phyloP scores from a whole-genome alignment of 257 asterid species.

The Capsicum baccatum region DNA sequence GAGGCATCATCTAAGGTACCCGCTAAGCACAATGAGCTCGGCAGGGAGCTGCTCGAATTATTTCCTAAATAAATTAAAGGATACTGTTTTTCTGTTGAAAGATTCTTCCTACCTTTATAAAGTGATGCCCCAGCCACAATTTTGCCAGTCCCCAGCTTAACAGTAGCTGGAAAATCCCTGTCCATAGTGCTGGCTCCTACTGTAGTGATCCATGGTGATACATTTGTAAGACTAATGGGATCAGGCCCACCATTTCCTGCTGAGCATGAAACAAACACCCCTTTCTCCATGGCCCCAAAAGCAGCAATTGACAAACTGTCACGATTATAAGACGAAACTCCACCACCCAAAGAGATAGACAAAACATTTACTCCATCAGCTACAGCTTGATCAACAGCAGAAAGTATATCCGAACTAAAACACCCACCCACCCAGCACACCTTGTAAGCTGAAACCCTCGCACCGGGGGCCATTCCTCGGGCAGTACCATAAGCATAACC shows the following conservation, averaged over 20 bases:
- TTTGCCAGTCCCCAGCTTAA: constrained; percentile 72
- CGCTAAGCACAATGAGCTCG: constrained; percentile 86
- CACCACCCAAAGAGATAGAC: constrained; percentile 92
- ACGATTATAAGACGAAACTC: constrained; percentile 70
- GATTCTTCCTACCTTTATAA: constrained; percentile 59
- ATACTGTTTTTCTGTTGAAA: constrained; percentile 45
- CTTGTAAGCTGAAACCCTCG: constrained; percentile 81
- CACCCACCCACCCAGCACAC: constrained; percentile 97
- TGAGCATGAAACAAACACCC: constrained; percentile 83
- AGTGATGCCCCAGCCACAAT: constrained; percentile 65
- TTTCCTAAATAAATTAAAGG: constrained; percentile 70
- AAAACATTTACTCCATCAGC: constrained; percentile 83
- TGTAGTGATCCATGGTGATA: constrained; percentile 91
- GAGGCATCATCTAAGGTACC: constrained; percentile 65
- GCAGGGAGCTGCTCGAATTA: constrained; percentile 64
- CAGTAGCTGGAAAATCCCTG: constrained; percentile 79
- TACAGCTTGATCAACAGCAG: constrained; percentile 91
- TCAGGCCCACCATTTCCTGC: constrained; percentile 97
- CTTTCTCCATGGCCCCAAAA: constrained; percentile 92
- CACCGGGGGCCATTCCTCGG: constrained; percentile 88
- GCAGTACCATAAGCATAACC: constrained; percentile 93
- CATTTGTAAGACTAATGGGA: constrained; percentile 85
- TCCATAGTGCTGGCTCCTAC: constrained; percentile 96
- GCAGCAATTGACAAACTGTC: constrained; percentile 83
- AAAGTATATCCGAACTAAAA: constrained; percentile 85